Evolutionary conservation across 2,329 filamentous ascomycete species (phyloP).

Genomic region (Colletotrichum melonis): DNA sequence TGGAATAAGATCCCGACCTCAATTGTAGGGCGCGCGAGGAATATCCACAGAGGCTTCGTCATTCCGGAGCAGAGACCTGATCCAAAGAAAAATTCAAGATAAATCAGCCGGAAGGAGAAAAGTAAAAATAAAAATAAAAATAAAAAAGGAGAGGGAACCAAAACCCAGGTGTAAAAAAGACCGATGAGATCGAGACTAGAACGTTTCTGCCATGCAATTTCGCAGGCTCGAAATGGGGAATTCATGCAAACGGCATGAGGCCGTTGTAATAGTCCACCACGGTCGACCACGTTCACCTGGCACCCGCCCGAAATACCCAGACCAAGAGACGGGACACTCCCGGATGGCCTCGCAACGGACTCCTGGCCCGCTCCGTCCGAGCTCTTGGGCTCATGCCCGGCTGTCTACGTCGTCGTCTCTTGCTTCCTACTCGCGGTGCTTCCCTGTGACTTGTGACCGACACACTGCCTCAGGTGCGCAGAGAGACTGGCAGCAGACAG

Average conservation of each 20-base stretch:
- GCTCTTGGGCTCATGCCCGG: constrained; percentile 14
- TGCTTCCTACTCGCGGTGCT: background rate
- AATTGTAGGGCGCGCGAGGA: background rate
- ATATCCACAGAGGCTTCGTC: background rate
- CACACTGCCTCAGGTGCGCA: background rate
- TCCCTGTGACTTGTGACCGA: background rate
- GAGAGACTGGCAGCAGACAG: no score
- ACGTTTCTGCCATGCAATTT: background rate
- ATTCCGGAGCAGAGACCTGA: background rate
- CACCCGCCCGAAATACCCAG: background rate
- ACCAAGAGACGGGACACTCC: constrained; percentile 10
- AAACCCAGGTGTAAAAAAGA: background rate
- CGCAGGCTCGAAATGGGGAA: constrained; percentile 5
- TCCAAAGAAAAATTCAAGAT: background rate
- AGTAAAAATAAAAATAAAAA: background rate
- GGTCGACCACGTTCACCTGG: background rate
- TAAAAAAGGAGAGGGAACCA: no score
- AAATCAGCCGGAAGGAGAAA: no score
- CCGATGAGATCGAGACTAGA: background rate
- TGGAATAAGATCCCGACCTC: background rate
- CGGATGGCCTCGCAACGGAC: constrained; percentile 18
- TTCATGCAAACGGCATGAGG: constrained; percentile 32
- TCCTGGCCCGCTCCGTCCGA: constrained; percentile 20
- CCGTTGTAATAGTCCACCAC: constrained; percentile 5
- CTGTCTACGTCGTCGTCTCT: background rate